Conservation (phyloP, 148 eudicot species). For the Persicaria maculosa region DNA sequence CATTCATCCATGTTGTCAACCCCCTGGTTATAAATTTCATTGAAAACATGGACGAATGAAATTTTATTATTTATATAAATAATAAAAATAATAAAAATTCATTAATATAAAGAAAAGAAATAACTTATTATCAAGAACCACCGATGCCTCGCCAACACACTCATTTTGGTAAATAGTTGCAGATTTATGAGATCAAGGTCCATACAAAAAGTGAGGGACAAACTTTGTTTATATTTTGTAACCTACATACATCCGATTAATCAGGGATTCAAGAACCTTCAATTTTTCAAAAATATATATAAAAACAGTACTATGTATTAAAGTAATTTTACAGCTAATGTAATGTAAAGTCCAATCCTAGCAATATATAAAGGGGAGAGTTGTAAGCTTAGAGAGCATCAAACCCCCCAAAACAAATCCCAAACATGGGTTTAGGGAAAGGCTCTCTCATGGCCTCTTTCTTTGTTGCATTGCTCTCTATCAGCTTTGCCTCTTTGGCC, state of each 20-base stretch:
- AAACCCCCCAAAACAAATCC: neutral
- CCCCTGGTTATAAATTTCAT: no score
- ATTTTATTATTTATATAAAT: no score
- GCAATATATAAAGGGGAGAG: constrained; percentile 15
- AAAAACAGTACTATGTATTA: neutral
- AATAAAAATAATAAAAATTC: no score
- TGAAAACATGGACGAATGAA: no score
- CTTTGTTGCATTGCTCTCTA: constrained; percentile 30
- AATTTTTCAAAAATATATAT: neutral
- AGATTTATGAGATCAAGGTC: no score
- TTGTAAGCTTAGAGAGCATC: constrained; percentile 16
- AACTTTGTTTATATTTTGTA: no score
- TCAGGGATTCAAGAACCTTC: neutral
- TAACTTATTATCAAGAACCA: no score
- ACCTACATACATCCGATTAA: neutral
- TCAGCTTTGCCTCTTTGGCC: constrained; percentile 27
- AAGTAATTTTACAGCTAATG: neutral
- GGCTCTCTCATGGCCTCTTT: constrained; percentile 31
- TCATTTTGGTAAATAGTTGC: no score
- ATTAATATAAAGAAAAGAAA: no score
- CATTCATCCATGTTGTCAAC: no score
- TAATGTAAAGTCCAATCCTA: constrained; percentile 14
- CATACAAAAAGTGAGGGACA: no score
- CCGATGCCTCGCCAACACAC: no score
- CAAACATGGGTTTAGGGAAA: constrained; percentile 19